Percentiles rank a stretch among this genome's conserved stretches.
phyloP scores from a whole-genome alignment of 73 alveolate species.

The Paraurostyla sp. region DNA sequence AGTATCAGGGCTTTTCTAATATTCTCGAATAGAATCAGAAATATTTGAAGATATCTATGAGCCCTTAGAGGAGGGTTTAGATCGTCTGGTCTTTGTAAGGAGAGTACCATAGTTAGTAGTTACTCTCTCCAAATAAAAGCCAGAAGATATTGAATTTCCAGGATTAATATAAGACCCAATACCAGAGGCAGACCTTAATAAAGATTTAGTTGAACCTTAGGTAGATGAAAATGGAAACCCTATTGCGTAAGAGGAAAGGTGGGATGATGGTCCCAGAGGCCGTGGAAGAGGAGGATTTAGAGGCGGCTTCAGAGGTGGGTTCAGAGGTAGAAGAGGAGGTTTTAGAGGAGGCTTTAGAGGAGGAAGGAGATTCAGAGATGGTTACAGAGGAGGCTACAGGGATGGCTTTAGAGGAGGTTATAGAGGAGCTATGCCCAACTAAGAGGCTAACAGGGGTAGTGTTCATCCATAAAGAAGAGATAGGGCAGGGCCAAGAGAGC shows the following conservation, averaged over 20 bases:
- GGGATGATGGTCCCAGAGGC: not conserved
- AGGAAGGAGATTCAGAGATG: not conserved
- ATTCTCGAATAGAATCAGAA: not conserved
- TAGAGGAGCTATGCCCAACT: not conserved
- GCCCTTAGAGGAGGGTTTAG: constrained; percentile 50
- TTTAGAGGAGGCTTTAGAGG: constrained; percentile 29
- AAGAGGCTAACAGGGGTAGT: not conserved
- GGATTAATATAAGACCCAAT: not conserved
- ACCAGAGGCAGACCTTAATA: not conserved
- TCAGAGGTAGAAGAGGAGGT: constrained; percentile 31
- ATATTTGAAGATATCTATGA: constrained; percentile 23
- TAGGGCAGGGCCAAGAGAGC: not conserved
- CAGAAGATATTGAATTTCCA: not conserved
- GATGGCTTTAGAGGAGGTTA: constrained; percentile 4
- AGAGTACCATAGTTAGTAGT: not conserved
- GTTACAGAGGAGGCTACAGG: not conserved
- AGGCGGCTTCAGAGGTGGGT: constrained; percentile 7
- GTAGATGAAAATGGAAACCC: not conserved
- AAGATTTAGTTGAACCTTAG: not conserved
- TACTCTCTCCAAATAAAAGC: not conserved
- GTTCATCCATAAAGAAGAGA: constrained; percentile 5
- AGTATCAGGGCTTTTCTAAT: not conserved
- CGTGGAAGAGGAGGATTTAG: not conserved
- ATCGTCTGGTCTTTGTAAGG: not conserved
- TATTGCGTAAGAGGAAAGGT: not conserved